Evolutionary conservation across 257 asterid genomes (phyloP).

Genomic region (Nicotiana sylvestris): DNA sequence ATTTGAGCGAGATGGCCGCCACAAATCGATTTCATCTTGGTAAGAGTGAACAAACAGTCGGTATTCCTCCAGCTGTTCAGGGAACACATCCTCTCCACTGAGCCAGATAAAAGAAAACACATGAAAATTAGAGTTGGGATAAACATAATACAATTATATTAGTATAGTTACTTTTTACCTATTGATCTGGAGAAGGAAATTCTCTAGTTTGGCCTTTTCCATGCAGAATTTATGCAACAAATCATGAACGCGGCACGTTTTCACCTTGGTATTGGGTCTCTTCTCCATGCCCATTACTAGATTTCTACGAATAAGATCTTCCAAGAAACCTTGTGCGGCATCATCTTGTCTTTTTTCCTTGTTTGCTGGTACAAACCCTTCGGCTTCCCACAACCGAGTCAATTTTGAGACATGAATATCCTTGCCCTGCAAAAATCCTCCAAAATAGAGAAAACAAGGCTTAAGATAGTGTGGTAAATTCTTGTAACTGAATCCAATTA

Average conservation of each 20-base stretch:
- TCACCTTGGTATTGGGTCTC: slow-evolving; percentile 3
- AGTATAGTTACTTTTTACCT: background rate
- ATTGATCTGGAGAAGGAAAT: slow-evolving; percentile 2
- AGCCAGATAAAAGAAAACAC: background rate
- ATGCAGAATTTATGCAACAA: slow-evolving; percentile 14
- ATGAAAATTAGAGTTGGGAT: background rate
- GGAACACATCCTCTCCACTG: background rate
- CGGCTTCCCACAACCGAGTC: slow-evolving; percentile 18
- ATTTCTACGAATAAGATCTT: slow-evolving; percentile 13
- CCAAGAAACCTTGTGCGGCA: slow-evolving; percentile 10
- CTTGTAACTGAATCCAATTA: slow-evolving; percentile 20
- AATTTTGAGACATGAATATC: slow-evolving; percentile 8
- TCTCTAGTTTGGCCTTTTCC: slow-evolving; percentile 16
- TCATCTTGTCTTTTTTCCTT: slow-evolving; percentile 1
- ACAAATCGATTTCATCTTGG: background rate
- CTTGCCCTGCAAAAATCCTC: slow-evolving; percentile 6
- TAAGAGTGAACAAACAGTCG: slow-evolving; percentile 7
- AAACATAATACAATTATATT: background rate
- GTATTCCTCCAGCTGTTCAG: background rate
- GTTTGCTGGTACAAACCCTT: slow-evolving; percentile 9
- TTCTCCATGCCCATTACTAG: slow-evolving; percentile 9
- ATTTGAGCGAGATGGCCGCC: slow-evolving; percentile 4
- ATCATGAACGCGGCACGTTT: slow-evolving; percentile 4
- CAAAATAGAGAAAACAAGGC: slow-evolving; percentile 19
- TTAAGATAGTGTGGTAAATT: slow-evolving; percentile 18